Base-by-base conservation (phyloP, 2,329 filamentous ascomycete genomes). In the Colletotrichum tofieldiae region DNA sequence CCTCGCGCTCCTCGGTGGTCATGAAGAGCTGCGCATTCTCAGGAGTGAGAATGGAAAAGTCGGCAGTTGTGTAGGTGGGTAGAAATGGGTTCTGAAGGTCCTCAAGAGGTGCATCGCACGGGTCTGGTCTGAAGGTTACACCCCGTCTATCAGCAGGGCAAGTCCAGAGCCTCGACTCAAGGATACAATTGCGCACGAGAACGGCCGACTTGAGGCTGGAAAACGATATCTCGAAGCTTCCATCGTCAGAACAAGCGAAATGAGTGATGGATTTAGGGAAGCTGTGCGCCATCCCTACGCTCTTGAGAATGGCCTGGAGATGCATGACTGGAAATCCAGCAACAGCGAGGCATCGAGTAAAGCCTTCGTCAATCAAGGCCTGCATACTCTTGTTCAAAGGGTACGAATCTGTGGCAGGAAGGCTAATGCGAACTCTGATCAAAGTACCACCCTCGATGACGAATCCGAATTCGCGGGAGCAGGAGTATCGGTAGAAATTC, bases 381-480 rank as follows among this genome's bases (percentile, higher is more conserved):
- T 60, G 37, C 3, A 43, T 11, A 0, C 11, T 20, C 32, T 70
- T 29, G 32, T 39, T 69, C 18, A 72, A 2, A 9, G 70, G 70
- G 26, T 65, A 72, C 9, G 70, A 72, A 23, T 72, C 65, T 23
- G 70, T 70, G 16, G 29, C 16, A 6, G 70, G 65, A 14, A 72
- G 20, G 0, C n/a, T 52, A 20, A 49, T 52, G n/a, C 26, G 54
- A 6, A 67, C n/a, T 49, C 35, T 63, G 20, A 23, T n/a, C 6
- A 35, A 52, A 5, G 7, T 18, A 5, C 56, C 66, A 47, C 55
- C 11, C 14, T 37, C 9, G 7, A 12, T 41, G 45, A 59, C 35
- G 35, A 72, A 73, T 9, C 71, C 71, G 20, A 73, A 71, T n/a
- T 71, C 58, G 37, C 67, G 67, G 12, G 39, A 26, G n/a, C 39